Evolutionary conservation across 2,329 filamentous ascomycete genomes (phyloP).

Genomic region (Periconia digitata): DNA sequence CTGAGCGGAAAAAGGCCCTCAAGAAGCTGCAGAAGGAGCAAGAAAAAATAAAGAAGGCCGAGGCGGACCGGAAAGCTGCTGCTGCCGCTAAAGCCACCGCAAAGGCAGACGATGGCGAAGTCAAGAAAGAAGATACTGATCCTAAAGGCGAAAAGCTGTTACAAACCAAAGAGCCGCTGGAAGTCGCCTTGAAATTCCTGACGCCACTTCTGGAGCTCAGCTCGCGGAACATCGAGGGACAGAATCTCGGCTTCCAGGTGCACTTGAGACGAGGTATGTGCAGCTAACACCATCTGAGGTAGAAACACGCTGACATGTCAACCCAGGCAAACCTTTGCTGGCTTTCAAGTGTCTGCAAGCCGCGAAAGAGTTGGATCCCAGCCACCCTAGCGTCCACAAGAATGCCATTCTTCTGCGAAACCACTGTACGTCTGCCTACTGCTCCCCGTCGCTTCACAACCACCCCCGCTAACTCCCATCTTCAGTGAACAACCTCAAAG

Average conservation of each 20-base stretch:
- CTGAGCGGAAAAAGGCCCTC: slow-evolving; percentile 80
- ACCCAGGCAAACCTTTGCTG: slow-evolving; percentile 78
- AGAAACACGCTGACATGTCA: slow-evolving; percentile 3
- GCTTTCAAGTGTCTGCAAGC: slow-evolving; percentile 84
- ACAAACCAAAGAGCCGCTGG: slow-evolving; percentile 78
- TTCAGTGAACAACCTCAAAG: slow-evolving; percentile 36
- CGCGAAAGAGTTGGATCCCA: slow-evolving; percentile 67
- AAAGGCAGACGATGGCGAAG: slow-evolving; percentile 62
- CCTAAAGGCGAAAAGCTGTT: slow-evolving; percentile 79
- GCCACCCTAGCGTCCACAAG: slow-evolving; percentile 73
- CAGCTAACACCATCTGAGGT: not conserved
- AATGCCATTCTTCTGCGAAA: slow-evolving; percentile 71
- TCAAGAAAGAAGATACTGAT: slow-evolving; percentile 88
- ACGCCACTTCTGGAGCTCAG: slow-evolving; percentile 78
- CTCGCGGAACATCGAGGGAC: slow-evolving; percentile 77
- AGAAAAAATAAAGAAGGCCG: slow-evolving; percentile 71
- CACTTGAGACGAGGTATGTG: slow-evolving; percentile 78
- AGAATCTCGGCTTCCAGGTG: slow-evolving; percentile 87
- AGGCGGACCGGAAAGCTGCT: slow-evolving; percentile 76
- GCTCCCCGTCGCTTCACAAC: slow-evolving; percentile 27
- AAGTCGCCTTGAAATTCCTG: slow-evolving; percentile 85
- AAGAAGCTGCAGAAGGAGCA: slow-evolving; percentile 88
- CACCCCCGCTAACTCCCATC: slow-evolving; percentile 9
- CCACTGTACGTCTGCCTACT: slow-evolving; percentile 49
- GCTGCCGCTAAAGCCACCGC: slow-evolving; percentile 62